phyloP scores from a whole-genome alignment of 306 rosid genomes.

The Glycine soja region DNA sequence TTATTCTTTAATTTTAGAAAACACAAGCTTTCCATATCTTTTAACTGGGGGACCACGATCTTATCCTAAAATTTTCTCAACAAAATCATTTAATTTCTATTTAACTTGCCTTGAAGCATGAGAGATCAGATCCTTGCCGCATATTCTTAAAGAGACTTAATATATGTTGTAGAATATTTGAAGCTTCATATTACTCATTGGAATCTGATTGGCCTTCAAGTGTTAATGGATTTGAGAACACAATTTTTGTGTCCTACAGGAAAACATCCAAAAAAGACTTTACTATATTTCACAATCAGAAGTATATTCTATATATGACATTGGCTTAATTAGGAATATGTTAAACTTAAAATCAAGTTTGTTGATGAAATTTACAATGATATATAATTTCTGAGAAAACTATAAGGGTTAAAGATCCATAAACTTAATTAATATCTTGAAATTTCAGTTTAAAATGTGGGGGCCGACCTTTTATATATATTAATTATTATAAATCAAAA shows the following conservation, averaged over 20 bases:
- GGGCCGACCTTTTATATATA: too few species aligned
- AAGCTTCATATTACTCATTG: slow-evolving; percentile 45
- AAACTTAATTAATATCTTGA: background rate
- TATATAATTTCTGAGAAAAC: background rate
- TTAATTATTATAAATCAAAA: too few species aligned
- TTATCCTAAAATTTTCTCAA: background rate
- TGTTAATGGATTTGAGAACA: slow-evolving; percentile 65
- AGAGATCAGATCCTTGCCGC: slow-evolving; percentile 73
- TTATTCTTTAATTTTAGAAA: too few species aligned
- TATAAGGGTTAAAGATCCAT: background rate
- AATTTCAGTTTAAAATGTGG: too few species aligned
- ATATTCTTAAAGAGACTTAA: slow-evolving; percentile 64
- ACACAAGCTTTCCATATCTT: too few species aligned
- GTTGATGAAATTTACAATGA: background rate
- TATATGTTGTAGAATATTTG: slow-evolving; percentile 64
- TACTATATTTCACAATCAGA: background rate
- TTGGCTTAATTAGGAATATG: background rate
- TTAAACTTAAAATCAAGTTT: background rate
- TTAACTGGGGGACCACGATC: too few species aligned
- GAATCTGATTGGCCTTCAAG: slow-evolving; percentile 49
- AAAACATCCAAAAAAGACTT: background rate
- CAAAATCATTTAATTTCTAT: too few species aligned
- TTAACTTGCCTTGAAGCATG: slow-evolving; percentile 62
- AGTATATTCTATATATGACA: background rate
- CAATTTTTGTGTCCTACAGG: slow-evolving; percentile 40